Evolutionary conservation across 1,139 yeast genomes (phyloP), one percentile per base, ranked within the genome.

Genomic region (Hanseniaspora gamundiae): DNA sequence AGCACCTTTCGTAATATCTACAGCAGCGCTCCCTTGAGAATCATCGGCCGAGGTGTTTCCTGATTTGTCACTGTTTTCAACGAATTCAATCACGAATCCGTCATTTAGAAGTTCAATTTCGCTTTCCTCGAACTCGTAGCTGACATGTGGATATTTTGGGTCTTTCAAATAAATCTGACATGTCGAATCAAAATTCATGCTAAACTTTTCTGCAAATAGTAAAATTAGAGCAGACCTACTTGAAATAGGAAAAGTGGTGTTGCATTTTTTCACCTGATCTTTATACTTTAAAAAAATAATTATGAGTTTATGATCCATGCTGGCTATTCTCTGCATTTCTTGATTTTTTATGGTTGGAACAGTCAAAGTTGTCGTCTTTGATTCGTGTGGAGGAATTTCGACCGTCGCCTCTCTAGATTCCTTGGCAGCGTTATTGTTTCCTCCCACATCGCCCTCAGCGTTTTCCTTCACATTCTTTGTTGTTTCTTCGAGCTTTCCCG

Each of bases 121-220:
- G 29, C 68, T 69, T 43, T 87, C 93, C 49, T 88, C 97, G 21
- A 91, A 65, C 59, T 88, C 96, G 56, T 85, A 88, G 1, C 80
- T 69, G 1, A 86, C 70, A 0, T 74, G 74, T 14, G 43, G 43
- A 24, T 73, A 68, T 2, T 64, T 60, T 0, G 75, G 72, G 50
- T 85, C 94, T 51, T 73, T 78, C 7, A 87, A 69, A 54, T 84
- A 83, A 29, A 91, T 75, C 7, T 21, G 39, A 21, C 20, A 22
- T 11, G n/a, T 10, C 13, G 39, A 8, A n/a, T 22, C 29, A 22
- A n/a, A 20, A 10, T n/a, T 36, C 56, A 81, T 85, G 1, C 93
- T 86, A 64, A 87, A 88, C 55, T 78, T 84, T 55, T 88, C 95
- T 20, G 87, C 85, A 58, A 88, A 91, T 28, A 83, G 63, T 1